Percentiles rank a stretch among this genome's conserved stretches.
Evolutionary conservation across 805 yeast genomes (phyloP).

Genomic region (Saccharomycopsis guyanensis): DNA sequence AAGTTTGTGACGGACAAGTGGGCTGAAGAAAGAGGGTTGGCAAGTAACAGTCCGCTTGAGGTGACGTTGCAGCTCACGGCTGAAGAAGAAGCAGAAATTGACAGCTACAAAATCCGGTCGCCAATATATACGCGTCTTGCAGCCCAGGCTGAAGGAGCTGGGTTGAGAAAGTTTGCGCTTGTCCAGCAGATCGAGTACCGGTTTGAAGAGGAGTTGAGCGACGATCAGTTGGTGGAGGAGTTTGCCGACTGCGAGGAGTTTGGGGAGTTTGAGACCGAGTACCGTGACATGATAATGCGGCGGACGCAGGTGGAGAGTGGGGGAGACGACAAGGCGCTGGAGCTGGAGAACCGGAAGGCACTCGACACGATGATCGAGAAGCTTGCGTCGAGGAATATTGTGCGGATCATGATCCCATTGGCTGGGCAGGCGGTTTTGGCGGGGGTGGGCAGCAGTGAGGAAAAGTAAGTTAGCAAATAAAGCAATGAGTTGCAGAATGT

Average conservation of each 20-base stretch:
- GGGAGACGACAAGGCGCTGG: constrained; percentile 1
- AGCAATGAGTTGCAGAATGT: no score
- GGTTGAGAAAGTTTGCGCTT: constrained; percentile 28
- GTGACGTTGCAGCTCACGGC: constrained; percentile 18
- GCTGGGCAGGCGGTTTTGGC: constrained; percentile 15
- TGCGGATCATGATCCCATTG: constrained; percentile 14
- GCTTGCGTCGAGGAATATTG: constrained; percentile 6
- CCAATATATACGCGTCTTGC: constrained; percentile 21
- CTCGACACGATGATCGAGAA: constrained; percentile 5
- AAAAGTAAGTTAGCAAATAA: neutral
- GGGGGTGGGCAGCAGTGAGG: constrained; percentile 3
- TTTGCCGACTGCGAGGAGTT: constrained; percentile 56
- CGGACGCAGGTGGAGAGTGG: neutral
- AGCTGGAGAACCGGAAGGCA: neutral
- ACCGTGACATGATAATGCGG: neutral
- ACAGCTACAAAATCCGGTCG: constrained; percentile 30
- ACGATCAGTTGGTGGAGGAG: constrained; percentile 64
- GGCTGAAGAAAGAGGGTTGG: neutral
- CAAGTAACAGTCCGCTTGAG: neutral
- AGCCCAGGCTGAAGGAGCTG: neutral
- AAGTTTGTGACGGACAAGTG: constrained; percentile 18
- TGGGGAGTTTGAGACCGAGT: constrained; percentile 1
- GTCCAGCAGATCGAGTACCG: constrained; percentile 31
- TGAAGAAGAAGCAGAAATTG: constrained; percentile 26
- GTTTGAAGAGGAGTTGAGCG: constrained; percentile 50